Conservation (phyloP, 2,329 filamentous ascomycete species). For the Neonectria sp. region DNA sequence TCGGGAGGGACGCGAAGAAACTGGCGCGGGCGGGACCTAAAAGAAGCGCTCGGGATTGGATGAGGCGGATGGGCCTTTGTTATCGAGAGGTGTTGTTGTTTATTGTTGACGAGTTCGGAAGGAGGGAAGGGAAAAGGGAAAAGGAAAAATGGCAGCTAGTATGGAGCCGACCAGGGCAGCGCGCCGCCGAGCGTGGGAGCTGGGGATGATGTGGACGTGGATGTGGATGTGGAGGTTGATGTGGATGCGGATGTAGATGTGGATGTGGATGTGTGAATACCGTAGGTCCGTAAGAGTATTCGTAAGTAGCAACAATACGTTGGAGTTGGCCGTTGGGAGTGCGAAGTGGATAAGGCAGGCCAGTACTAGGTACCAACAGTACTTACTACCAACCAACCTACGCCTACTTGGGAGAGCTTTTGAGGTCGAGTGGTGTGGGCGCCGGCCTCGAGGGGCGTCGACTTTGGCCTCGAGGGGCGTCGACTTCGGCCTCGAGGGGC, state of each 20-base stretch:
- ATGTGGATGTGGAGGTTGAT: slow-evolving; percentile 5
- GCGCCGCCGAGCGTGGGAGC: slow-evolving; percentile 13
- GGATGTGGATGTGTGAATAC: not conserved
- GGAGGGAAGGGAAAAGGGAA: slow-evolving; percentile 8
- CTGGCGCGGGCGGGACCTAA: slow-evolving; percentile 41
- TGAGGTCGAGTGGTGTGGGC: not conserved
- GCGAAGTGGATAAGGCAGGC: not conserved
- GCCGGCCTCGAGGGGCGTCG: not conserved
- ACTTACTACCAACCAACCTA: not conserved
- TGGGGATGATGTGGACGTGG: slow-evolving; percentile 8
- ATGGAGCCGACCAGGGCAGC: slow-evolving; percentile 11
- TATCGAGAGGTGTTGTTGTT: slow-evolving; percentile 8
- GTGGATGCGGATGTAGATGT: slow-evolving; percentile 12
- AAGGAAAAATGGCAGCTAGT: not conserved
- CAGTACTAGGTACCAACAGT: no score
- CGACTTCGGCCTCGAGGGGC: not conserved
- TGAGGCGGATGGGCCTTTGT: slow-evolving; percentile 10
- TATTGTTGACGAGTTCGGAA: slow-evolving; percentile 11
- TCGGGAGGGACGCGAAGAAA: slow-evolving; percentile 42
- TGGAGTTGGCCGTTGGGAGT: not conserved
- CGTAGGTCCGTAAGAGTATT: not conserved
- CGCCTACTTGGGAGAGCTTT: not conserved
- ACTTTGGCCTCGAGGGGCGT: not conserved
- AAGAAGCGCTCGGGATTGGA: slow-evolving; percentile 39
- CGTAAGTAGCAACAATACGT: not conserved